Base-by-base conservation (phyloP, 306 rosid genomes). In the Rosa chinensis region DNA sequence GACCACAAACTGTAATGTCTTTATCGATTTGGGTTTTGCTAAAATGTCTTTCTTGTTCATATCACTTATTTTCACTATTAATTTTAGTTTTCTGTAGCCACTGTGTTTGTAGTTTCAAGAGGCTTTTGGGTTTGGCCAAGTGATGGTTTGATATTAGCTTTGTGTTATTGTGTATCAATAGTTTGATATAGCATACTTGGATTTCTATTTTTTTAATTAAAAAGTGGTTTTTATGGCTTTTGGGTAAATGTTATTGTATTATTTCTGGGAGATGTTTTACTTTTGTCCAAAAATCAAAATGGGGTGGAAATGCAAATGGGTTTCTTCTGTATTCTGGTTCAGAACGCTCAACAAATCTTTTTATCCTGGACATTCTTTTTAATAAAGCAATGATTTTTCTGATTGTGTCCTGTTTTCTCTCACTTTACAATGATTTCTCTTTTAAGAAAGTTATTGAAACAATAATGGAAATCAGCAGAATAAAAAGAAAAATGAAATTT, bases 381-480 rank as follows among this genome's bases (percentile, higher is more conserved):
- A 17, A 63, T 53, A 17, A 55, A 71, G 52, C 8, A 69, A 56
- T 64, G 52, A 77, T 73, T 44, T 64, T 53, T 63, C 17, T 64
- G 23, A 56, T 42, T 35, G 17, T 70, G 14, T 12, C 4, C 11
- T 17, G 28, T 35, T 55, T 28, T 25, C 35, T 68, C 59, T 72
- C 58, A 66, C 55, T 56, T 45, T n/a, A 9, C 67, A 70, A 87
- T 74, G 49, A 84, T 77, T 76, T 63, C 32, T 73, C 56, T 81
- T 72, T 87, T 16, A 20, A 37, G 75, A 64, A 21, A 74, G 73
- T 66, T 70, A 66, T 78, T 82, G 80, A 71, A 70, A 74, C 47
- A 14, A 69, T 74, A 44, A 56, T 68, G 53, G 53, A 56, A 42
- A 55, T 78, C 59, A 61, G 70, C 17, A 75, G 37, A 37, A 47